phyloP scores from a whole-genome alignment of 139 green algal genomes.

The Closterium sp. region DNA sequence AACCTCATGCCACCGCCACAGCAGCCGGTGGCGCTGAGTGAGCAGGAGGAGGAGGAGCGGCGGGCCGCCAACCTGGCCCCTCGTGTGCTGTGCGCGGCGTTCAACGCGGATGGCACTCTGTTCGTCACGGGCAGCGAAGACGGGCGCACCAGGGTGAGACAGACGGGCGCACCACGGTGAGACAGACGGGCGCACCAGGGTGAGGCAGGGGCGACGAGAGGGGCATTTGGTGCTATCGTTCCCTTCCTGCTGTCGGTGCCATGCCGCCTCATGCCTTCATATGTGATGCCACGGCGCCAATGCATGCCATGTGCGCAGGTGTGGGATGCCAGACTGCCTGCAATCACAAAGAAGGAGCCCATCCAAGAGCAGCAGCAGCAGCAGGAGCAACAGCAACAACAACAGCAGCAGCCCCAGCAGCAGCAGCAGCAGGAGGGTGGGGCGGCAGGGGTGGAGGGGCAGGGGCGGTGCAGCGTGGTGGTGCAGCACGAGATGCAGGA shows the following conservation, averaged over 20 bases:
- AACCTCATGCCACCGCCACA: neutral
- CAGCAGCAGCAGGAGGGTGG: neutral
- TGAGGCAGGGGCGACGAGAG: too few species aligned
- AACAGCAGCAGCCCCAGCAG: neutral
- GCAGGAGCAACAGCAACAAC: neutral
- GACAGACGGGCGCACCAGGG: neutral
- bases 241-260: too few species aligned
- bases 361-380: neutral
- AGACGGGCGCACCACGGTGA: neutral
- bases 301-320: constrained; percentile 6
- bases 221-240: too few species aligned
- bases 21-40: too few species aligned
- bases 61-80: neutral
- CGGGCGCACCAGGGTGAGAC: neutral
- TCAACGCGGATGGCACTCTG: constrained; percentile 43
- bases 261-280: neutral
- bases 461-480: neutral
- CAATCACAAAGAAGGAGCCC: neutral
- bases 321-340: neutral
- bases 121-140: constrained; percentile 47
- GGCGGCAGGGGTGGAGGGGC: neutral
- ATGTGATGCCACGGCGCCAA: neutral
- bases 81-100: constrained; percentile 17
- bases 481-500: constrained; percentile 13
- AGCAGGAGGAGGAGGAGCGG: too few species aligned